Conservation (phyloP, 1,284 basidiomycete species). For the Tausonia pullulans region DNA sequence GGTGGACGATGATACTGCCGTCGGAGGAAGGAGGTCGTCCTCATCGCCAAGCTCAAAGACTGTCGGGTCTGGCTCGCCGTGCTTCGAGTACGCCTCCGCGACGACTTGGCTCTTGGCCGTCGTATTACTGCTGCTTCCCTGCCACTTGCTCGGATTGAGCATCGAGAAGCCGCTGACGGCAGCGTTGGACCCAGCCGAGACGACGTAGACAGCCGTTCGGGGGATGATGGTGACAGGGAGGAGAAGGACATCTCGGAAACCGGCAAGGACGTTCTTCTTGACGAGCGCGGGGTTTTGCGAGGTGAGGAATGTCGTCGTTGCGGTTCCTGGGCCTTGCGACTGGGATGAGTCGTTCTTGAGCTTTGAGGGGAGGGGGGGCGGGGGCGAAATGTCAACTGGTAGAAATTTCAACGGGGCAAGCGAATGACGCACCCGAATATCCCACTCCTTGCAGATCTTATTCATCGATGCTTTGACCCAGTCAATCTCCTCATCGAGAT, state of each 20-base stretch:
- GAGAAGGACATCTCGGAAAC: constrained; percentile 79
- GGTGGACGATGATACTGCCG: not conserved
- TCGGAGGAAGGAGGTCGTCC: constrained; percentile 36
- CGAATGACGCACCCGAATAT: constrained; percentile 44
- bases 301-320: constrained; percentile 50
- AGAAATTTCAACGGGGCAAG: not conserved
- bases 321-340: constrained; percentile 5
- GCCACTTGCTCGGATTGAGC: constrained; percentile 75
- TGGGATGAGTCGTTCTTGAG: not conserved
- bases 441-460: constrained; percentile 66
- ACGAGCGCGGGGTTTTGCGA: constrained; percentile 82
- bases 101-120: too few relatives aligned
- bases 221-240: constrained; percentile 94
- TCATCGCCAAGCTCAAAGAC: constrained; percentile 53
- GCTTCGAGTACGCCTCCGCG: not conserved
- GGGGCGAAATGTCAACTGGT: not conserved
- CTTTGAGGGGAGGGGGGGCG: not conserved
- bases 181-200: constrained; percentile 59
- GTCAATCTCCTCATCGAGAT: constrained; percentile 85
- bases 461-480: constrained; percentile 64
- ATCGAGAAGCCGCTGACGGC: constrained; percentile 74
- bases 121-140: too few relatives aligned
- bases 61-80: constrained; percentile 21
- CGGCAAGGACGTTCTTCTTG: constrained; percentile 83
- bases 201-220: constrained; percentile 55